Conservation (phyloP, 2,329 filamentous ascomycete species). For the Colletotrichum sp. region DNA sequence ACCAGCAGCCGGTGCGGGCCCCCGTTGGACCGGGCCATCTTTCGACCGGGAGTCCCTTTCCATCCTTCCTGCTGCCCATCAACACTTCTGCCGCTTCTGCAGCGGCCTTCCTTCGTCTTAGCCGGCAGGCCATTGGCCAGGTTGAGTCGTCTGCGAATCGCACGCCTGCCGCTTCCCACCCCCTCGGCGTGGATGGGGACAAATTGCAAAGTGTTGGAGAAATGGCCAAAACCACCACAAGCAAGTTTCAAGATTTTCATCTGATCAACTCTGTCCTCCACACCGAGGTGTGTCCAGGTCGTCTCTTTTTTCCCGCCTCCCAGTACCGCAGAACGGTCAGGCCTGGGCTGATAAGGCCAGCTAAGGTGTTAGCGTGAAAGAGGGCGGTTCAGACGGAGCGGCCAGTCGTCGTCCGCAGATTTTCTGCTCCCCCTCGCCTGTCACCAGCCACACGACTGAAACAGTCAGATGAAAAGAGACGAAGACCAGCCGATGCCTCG, state of each 20-base stretch:
- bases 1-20: neutral
- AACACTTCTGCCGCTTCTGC: neutral
- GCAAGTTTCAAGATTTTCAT: slow-evolving; percentile 15
- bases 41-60: neutral
- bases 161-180: neutral
- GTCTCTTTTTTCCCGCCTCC: neutral
- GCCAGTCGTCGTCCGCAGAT: neutral
- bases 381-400: slow-evolving; percentile 13
- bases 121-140: neutral
- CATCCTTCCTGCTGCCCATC: neutral
- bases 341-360: neutral
- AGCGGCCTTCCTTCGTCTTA: neutral
- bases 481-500: neutral
- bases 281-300: neutral
- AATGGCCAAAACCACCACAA: neutral
- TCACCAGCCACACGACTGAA: slow-evolving; percentile 4
- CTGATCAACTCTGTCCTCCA: neutral
- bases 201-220: neutral
- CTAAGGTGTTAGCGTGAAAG: neutral
- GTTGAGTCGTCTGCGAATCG: neutral
- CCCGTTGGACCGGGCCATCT: neutral
- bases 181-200: neutral
- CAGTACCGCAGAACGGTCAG: neutral
- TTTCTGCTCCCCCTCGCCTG: neutral
- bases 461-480: slow-evolving; percentile 7